phyloP scores from a whole-genome alignment of 345 rosid genomes.

The Pistacia vera region DNA sequence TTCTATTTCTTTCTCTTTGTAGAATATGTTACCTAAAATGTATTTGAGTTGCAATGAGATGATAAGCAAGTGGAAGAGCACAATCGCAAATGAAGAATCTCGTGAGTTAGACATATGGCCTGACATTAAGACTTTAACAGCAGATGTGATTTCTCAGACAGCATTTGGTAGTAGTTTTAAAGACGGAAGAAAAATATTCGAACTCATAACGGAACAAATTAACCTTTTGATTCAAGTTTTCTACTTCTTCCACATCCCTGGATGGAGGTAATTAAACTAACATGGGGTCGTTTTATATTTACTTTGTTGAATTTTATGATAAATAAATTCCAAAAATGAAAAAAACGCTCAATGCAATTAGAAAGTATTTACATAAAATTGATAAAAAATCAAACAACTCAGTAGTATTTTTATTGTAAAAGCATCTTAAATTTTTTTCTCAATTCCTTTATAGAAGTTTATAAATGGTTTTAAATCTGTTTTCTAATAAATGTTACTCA shows the following conservation, averaged over 20 bases:
- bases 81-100: background rate
- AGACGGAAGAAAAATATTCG: constrained; percentile 47
- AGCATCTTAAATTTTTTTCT: no score
- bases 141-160: constrained; percentile 50
- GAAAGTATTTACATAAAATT: no score
- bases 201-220: constrained; percentile 31
- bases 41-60: constrained; percentile 26
- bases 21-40: constrained; percentile 36
- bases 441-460: background rate
- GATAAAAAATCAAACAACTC: no score
- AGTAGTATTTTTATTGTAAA: no score
- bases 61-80: constrained; percentile 38
- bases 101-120: constrained; percentile 46
- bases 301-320: background rate
- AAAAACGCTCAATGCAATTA: no score
- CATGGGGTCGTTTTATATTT: background rate
- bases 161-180: constrained; percentile 52
- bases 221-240: background rate
- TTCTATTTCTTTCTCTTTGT: background rate
- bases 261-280: constrained; percentile 40
- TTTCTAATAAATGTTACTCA: no score
- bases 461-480: no score
- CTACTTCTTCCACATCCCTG: constrained; percentile 31
- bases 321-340: no score
- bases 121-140: constrained; percentile 33